These are phyloP conservation scores for Alisma plantagoaquatica DNA, from an alignment of 106 monocot species.

Conservation along the genomic window DNA sequence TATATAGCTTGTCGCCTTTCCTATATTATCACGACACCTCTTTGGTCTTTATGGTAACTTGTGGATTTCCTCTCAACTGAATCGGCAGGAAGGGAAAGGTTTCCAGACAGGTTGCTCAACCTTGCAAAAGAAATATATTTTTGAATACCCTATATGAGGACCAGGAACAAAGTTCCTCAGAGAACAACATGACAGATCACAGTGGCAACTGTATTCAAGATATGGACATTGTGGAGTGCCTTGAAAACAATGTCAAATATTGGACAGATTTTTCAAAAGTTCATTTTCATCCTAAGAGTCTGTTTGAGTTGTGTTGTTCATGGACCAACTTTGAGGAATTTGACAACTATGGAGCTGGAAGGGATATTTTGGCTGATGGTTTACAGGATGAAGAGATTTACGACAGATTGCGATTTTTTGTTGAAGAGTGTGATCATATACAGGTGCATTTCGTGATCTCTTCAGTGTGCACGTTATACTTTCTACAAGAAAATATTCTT, in stretches of 20 bases:
- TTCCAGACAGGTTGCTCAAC: constrained; percentile 42
- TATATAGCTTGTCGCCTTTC: too few species aligned
- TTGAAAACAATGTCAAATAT: constrained; percentile 57
- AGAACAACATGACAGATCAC: constrained; percentile 3
- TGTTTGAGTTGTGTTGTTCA: constrained; percentile 63
- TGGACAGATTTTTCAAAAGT: constrained; percentile 97
- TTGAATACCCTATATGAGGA: constrained; percentile 60
- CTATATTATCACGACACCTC: too few species aligned
- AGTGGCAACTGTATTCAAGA: constrained; percentile 26
- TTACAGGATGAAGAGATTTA: constrained; percentile 62
- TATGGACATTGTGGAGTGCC: constrained; percentile 51
- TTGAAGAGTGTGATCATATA: constrained; percentile 91
- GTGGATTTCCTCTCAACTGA: too few species aligned
- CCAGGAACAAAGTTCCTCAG: background rate
- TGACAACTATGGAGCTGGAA: constrained; percentile 68
- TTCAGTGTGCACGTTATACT: too few species aligned
- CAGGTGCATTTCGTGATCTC: constrained; percentile 74
- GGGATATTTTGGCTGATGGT: constrained; percentile 47
- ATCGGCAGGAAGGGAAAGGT: constrained; percentile 58
- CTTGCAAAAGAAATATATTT: constrained; percentile 66
- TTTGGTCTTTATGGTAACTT: too few species aligned
- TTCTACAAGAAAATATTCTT: too few species aligned
- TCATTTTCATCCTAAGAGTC: constrained; percentile 66
- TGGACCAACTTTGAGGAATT: constrained; percentile 67
- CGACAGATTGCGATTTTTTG: constrained; percentile 78